Conservation (phyloP, 345 rosid genomes). For the Hibiscus tridactylites region DNA sequence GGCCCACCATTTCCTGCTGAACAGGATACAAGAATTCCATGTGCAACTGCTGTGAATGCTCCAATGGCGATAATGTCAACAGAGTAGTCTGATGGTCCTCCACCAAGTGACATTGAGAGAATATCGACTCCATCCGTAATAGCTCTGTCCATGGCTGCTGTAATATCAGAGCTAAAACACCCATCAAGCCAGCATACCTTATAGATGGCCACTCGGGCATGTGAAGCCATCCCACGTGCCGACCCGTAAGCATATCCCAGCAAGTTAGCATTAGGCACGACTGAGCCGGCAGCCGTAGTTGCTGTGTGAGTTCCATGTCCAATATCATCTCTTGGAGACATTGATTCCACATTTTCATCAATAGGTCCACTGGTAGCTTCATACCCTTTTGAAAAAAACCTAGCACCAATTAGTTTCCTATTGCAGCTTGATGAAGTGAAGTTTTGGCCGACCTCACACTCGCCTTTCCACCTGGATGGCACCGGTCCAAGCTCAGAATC, state of each 20-base stretch:
- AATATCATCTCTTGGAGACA: no score
- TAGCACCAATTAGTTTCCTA: conserved; percentile 50
- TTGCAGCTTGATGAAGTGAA: conserved; percentile 46
- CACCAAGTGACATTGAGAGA: conserved; percentile 59
- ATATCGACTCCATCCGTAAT: conserved; percentile 52
- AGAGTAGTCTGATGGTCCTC: conserved; percentile 41
- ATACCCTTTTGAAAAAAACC: conserved; percentile 46
- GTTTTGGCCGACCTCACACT: conserved; percentile 34
- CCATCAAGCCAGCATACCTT: conserved; percentile 63
- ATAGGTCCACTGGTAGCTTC: conserved; percentile 39
- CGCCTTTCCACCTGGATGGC: conserved; percentile 52
- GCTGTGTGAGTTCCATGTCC: no score
- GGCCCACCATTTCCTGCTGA: conserved; percentile 69
- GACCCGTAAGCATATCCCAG: conserved; percentile 45
- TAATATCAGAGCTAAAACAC: conserved; percentile 35
- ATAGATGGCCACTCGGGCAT: conserved; percentile 50
- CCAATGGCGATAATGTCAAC: conserved; percentile 27
- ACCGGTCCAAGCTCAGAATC: conserved; percentile 48
- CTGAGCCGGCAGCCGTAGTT: no score
- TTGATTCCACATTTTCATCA: conserved; percentile 10
- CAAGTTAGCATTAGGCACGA: conserved; percentile 5
- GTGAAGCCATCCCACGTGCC: conserved; percentile 60
- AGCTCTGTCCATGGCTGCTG: conserved; percentile 48
- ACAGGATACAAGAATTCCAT: conserved; percentile 46
- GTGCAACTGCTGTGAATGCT: conserved; percentile 3